Evolutionary conservation across 176 grass and related monocot species (phyloP).

Genomic region (Oryza longistaminata): DNA sequence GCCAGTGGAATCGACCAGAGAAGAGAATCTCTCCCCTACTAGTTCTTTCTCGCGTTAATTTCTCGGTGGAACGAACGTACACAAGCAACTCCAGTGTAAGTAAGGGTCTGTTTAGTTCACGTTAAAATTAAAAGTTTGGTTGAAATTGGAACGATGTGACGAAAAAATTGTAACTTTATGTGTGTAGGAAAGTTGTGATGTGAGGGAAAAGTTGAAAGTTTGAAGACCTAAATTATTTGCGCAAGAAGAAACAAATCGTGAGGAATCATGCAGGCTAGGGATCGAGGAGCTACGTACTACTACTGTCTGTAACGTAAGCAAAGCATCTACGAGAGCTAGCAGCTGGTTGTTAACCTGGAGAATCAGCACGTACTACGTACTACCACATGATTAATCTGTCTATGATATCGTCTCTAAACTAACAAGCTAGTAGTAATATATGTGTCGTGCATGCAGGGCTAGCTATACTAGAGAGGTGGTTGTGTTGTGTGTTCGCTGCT

Average conservation of each 20-base stretch:
- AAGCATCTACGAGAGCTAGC: background rate
- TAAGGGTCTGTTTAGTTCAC: too few relatives aligned
- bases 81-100: too few relatives aligned
- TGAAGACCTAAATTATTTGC: too few relatives aligned
- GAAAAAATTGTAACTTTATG: too few relatives aligned
- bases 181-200: too few relatives aligned
- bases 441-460: background rate
- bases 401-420: background rate
- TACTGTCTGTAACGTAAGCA: background rate
- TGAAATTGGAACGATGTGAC: too few relatives aligned
- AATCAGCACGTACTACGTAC: background rate
- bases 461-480: background rate
- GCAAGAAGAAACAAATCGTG: background rate
- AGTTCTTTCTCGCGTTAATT: too few relatives aligned
- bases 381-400: background rate
- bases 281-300: background rate
- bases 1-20: background rate
- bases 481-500: background rate
- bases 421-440: too few relatives aligned
- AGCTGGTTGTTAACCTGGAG: background rate
- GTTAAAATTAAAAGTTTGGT: too few relatives aligned
- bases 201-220: too few relatives aligned
- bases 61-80: too few relatives aligned
- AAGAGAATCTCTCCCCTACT: background rate
- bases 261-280: background rate